phyloP scores from a whole-genome alignment of 2,329 filamentous ascomycete genomes.

The Fusarium virguliforme region DNA sequence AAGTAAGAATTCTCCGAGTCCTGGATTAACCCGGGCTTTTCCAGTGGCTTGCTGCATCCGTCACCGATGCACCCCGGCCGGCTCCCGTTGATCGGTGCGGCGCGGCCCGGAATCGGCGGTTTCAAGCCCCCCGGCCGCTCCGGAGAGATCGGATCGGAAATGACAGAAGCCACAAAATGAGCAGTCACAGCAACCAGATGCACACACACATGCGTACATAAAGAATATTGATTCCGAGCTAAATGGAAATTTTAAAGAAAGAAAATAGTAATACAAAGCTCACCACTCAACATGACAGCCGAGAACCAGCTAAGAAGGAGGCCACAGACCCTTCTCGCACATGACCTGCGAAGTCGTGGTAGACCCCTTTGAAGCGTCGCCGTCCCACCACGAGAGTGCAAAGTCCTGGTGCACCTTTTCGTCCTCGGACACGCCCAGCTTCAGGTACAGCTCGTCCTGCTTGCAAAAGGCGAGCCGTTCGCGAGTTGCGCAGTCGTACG shows the following conservation, averaged over 20 bases:
- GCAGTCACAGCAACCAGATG: background rate
- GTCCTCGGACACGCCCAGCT: conserved; percentile 14
- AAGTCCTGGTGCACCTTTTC: conserved; percentile 14
- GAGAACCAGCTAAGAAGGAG: background rate
- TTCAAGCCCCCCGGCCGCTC: background rate
- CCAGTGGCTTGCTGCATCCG: background rate
- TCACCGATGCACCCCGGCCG: background rate
- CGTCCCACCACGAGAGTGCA: conserved; percentile 8
- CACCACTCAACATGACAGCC: background rate
- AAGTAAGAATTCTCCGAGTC: background rate
- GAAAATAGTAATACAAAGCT: background rate
- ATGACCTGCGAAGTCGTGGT: conserved; percentile 9
- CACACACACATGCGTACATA: background rate
- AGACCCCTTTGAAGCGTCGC: background rate
- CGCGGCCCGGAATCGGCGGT: background rate
- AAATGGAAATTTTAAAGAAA: background rate
- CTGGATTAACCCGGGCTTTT: background rate
- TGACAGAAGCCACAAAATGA: background rate
- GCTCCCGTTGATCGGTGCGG: background rate
- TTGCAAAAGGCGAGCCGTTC: conserved; percentile 25
- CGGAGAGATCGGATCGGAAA: background rate
- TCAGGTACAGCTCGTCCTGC: conserved; percentile 25
- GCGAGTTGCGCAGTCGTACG: conserved; percentile 11
- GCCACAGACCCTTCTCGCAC: conserved; percentile 12
- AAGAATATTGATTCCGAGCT: background rate